Evolutionary conservation across 768 basidiomycete genomes (phyloP), one percentile per base, ranked within the genome.

Genomic region (Mycena maculata): DNA sequence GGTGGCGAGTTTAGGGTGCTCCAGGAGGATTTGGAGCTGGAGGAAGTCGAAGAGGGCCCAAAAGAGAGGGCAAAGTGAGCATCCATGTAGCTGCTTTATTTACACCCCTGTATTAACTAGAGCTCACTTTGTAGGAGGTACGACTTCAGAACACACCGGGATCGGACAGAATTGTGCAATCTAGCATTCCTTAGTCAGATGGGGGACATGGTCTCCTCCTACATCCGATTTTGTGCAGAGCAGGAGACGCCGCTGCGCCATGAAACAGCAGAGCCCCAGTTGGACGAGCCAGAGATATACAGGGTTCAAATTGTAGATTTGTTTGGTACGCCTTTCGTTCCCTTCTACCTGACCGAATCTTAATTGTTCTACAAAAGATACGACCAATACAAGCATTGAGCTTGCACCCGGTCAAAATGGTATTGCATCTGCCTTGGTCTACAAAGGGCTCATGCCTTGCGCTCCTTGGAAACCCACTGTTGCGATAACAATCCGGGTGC

Each of bases 391-490:
- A 18, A 20, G 10, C 7, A 18, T 50, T 15, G 33, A 20, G 9
- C 49, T 50, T 13, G 31, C 31, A 18, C 49, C 49, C 1, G 7
- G 20, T n/a, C 30, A 18, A 28, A 15, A 15, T 12, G 53, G 53
- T n/a, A 25, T 54, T 15, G 53, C 53, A 25, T 22, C 53, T 13
- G 33, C 36, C 11, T 28, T 54, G 25, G 25, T 54, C 12, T 22
- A 39, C 3, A 3, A 54, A 25, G 41, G 57, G 1, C 18, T 59
- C 9, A 36, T 71, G 15, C 65, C 67, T 10, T 60, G 62, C 41
- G 68, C 70, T 1, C 56, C 70, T 15, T 54, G 54, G 33, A 45
- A 20, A 15, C 70, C 68, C 4, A 42, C 57, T 7, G 52, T 60
- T 33, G 67, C 66, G 9, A 36, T 71, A 36, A 48, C 31, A 13